phyloP scores from a whole-genome alignment of 352 stramenopile genomes.

The Phytophthora fragariae region DNA sequence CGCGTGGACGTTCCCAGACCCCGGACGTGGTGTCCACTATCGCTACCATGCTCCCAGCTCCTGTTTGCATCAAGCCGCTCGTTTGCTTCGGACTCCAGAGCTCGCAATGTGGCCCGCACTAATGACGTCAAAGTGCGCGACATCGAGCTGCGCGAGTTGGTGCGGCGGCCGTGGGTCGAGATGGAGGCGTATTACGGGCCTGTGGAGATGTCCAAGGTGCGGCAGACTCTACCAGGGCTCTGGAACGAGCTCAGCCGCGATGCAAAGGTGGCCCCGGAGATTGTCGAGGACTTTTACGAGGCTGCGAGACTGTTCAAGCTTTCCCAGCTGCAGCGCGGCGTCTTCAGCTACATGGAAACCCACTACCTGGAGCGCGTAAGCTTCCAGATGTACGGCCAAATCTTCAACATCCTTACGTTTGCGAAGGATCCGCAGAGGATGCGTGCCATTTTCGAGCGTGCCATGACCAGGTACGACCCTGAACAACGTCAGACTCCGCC shows the following conservation, averaged over 20 bases:
- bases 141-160: conserved; percentile 44
- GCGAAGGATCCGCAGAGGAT: conserved; percentile 33
- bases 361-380: conserved; percentile 41
- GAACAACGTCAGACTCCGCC: conserved; percentile 31
- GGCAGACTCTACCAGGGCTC: conserved; percentile 30
- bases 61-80: not conserved
- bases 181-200: conserved; percentile 36
- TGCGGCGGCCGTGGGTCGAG: conserved; percentile 36
- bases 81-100: conserved; percentile 15
- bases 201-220: conserved; percentile 33
- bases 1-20: not conserved
- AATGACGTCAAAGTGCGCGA: conserved; percentile 33
- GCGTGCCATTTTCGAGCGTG: conserved; percentile 43
- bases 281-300: conserved; percentile 47
- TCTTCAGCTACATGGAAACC: conserved; percentile 52
- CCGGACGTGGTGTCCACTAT: not conserved
- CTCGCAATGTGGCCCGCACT: conserved; percentile 1
- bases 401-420: conserved; percentile 46
- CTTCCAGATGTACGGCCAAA: conserved; percentile 53
- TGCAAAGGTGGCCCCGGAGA: conserved; percentile 22
- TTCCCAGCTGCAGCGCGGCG: conserved; percentile 39
- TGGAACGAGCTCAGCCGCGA: conserved; percentile 37
- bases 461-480: conserved; percentile 36
- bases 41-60: not conserved
- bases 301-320: conserved; percentile 36